Base-by-base conservation (phyloP, 2,329 filamentous ascomycete species). In the Mycosphaerella arachidis region DNA sequence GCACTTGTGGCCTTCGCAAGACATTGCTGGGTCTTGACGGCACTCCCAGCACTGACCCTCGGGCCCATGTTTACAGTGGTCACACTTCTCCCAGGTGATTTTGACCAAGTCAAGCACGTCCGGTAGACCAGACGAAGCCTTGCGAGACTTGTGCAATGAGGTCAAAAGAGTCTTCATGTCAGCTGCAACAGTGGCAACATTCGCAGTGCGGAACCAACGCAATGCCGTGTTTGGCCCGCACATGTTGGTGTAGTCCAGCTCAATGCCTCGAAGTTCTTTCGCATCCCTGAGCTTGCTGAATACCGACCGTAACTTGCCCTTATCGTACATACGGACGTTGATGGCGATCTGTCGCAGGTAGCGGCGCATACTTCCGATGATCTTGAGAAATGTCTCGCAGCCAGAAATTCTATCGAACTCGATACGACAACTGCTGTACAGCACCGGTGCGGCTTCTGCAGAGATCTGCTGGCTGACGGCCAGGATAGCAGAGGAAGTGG, bases 201-300 rank as follows among this genome's bases (percentile, higher is more conserved):
- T 2, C 31, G 31, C 31, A 35, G 2, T 12, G 4, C 31, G 31
- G 12, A 4, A 9, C 31, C 31, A 35, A 12, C 2, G 2, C 31
- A 12, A 12, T 35, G 31, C 3, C 6, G 24, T 20, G 9, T 48
- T 6, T 9, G 24, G 24, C 24, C 27, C 10, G 8, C 37, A 46
- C 37, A 56, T 13, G 6, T 6, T 27, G 27, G 31, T 35, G 31
- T 5, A 4, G 31, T 35, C 31, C 7, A 35, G 12, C 46, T 50
- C 46, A 24, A 50, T 20, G 6, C 46, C 20, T 24, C 24, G 52
- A 16, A 54, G 20, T 8, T 18, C 24, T 30, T 55, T 59, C 1
- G 57, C 60, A n/a, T 57, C 54, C 24, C 57, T 59, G 10, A 62
- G 37, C 9, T 52, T 55, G 55, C 40, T 31, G 51, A 62, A 58